Evolutionary conservation across 2,329 filamentous ascomycete genomes (phyloP), one percentile per base, ranked within the genome.

Genomic region (Lasiodiplodia gonubiensis): DNA sequence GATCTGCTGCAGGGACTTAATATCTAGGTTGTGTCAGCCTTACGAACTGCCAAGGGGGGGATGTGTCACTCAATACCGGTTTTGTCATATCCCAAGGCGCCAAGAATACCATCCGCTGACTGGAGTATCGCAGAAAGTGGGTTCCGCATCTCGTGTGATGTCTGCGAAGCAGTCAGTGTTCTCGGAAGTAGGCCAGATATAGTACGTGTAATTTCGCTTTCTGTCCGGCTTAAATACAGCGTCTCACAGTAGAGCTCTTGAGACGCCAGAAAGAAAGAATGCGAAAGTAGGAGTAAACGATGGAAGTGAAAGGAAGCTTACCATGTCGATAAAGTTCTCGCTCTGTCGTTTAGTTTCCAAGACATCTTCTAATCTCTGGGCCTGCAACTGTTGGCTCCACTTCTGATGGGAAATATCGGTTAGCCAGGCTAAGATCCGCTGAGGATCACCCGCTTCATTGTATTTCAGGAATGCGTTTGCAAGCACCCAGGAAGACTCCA

Each of bases 281-380:
- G 30, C 30, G 30, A 33, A 33, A 33, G 30, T 33, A 33, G 10
- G 30, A 33, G 5, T 10, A 8, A 6, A 33, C 2, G 10, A 10
- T 33, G 7, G 30, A 8, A 33, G 8, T 8, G 30, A 33, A 33
- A 33, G 3, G 18, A 18, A 6, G 35, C 53, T 37, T 18, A 67
- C 66, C 75, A 78, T 78, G 68, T 78, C 78, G 21, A 79, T 78
- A 65, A 80, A 80, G 39, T 76, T 76, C 67, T 79, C 76, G 1
- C 73, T 77, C 54, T 76, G 73, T 23, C 75, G 68, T 60, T 79
- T 80, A 11, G 73, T 74, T 67, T 79, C 77, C 14, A 78, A 68
- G 2, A 76, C 78, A 57, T 80, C 77, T 51, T 79, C 71, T 1
- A 78, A 71, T 27, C 74, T 70, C 63, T 73, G 71, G 3, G 72